These are phyloP conservation scores for Mycosphaerella sp. DNA, from an alignment of 2,329 filamentous ascomycete genomes.

Conservation along the genomic window DNA sequence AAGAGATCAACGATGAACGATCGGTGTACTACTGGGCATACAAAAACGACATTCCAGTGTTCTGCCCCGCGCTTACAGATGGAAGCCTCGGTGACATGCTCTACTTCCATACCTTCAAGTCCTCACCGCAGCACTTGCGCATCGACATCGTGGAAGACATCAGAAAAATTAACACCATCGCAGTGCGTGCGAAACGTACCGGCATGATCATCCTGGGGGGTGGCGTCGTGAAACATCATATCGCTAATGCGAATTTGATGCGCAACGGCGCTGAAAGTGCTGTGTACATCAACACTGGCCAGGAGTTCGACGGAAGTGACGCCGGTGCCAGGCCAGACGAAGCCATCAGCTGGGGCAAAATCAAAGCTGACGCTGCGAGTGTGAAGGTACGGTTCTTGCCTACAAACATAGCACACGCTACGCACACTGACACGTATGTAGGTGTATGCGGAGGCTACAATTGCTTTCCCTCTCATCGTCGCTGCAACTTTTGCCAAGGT, in stretches of 20 bases:
- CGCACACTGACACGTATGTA: constrained; percentile 18
- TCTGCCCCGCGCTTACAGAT: constrained; percentile 93
- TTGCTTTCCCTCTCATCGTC: constrained; percentile 62
- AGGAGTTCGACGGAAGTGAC: constrained; percentile 97
- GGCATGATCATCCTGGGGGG: constrained; percentile 96
- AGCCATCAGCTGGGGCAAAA: constrained; percentile 98
- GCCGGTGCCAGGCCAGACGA: constrained; percentile 92
- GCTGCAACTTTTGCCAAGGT: constrained; percentile 58
- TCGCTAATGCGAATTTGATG: constrained; percentile 96
- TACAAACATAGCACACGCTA: no score
- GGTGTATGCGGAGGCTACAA: constrained; percentile 62
- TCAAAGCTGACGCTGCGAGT: constrained; percentile 77
- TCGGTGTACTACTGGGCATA: constrained; percentile 97
- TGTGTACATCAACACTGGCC: constrained; percentile 94
- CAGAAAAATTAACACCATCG: constrained; percentile 82
- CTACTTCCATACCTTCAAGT: constrained; percentile 95
- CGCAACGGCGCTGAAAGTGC: constrained; percentile 94
- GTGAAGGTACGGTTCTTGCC: constrained; percentile 63
- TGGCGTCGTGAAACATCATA: constrained; percentile 96
- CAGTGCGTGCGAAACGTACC: constrained; percentile 76
- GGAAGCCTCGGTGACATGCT: constrained; percentile 96
- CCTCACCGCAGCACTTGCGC: constrained; percentile 71
- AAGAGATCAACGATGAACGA: constrained; percentile 86
- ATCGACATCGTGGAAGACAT: constrained; percentile 95
- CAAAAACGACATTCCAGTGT: constrained; percentile 94